Evolutionary conservation across 1,284 basidiomycete species (phyloP).

Genomic region (Neotropicomus parvogracilis): DNA sequence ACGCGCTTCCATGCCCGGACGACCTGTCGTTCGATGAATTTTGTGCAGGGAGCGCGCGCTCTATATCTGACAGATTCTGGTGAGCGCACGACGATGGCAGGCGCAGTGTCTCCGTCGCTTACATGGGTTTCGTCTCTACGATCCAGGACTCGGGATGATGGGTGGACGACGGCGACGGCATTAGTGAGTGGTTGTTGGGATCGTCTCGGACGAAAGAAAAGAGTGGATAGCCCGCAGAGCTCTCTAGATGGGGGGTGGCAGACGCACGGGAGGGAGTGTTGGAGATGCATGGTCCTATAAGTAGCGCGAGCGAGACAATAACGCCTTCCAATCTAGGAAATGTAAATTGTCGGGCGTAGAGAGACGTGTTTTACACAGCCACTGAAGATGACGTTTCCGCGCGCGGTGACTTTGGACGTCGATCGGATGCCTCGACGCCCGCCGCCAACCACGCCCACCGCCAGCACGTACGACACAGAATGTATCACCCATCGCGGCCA

Average conservation of each 20-base stretch:
- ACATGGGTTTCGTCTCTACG: slow-evolving; percentile 28
- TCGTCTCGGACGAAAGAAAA: slow-evolving; percentile 31
- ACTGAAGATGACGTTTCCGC: slow-evolving; percentile 1
- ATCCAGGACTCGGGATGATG: slow-evolving; percentile 25
- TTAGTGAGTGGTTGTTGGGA: slow-evolving; percentile 7
- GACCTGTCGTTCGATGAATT: slow-evolving; percentile 54
- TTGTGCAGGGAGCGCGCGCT: slow-evolving; percentile 38
- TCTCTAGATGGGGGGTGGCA: no score
- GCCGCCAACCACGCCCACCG: slow-evolving; percentile 4
- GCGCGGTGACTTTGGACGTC: slow-evolving; percentile 1
- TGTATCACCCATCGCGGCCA: slow-evolving; percentile 20
- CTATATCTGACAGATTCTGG: slow-evolving; percentile 16
- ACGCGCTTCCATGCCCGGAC: slow-evolving; percentile 59
- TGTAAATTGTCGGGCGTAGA: no score
- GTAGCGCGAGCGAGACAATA: no score
- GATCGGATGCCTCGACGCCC: slow-evolving; percentile 16
- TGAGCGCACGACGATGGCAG: not conserved
- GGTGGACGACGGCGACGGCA: slow-evolving; percentile 10
- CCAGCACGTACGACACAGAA: slow-evolving; percentile 5
- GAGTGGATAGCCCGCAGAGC: slow-evolving; percentile 22
- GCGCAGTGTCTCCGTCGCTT: not conserved
- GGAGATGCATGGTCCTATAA: not conserved
- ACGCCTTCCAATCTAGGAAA: slow-evolving; percentile 14
- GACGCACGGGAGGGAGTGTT: no score
- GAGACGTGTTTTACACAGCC: no score